These are phyloP conservation scores for Alternaria triticina DNA, from an alignment of 2,329 filamentous ascomycete genomes.

Conservation along the genomic window DNA sequence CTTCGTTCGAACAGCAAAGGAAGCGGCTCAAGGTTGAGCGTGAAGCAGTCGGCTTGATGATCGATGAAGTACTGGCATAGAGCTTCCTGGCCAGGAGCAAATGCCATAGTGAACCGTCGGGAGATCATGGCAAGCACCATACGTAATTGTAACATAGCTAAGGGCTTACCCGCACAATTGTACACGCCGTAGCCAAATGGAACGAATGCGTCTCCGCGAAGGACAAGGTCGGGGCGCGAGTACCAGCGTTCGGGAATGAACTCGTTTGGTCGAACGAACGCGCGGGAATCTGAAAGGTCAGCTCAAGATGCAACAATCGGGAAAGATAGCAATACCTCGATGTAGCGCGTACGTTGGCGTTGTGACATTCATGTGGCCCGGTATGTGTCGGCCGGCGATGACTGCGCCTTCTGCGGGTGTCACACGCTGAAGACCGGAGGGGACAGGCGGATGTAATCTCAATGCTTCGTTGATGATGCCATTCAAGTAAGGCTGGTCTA, in stretches of 20 bases:
- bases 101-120: not conserved
- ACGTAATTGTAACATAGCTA: not conserved
- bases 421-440: constrained; percentile 24
- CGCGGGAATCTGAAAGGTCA: constrained; percentile 11
- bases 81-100: not conserved
- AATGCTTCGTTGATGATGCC: constrained; percentile 27
- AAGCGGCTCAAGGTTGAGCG: not conserved
- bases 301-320: not conserved
- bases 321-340: not conserved
- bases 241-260: constrained; percentile 28
- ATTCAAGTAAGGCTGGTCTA: constrained; percentile 2
- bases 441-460: constrained; percentile 26
- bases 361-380: constrained; percentile 26
- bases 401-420: constrained; percentile 31
- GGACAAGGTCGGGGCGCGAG: constrained; percentile 12
- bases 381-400: constrained; percentile 25
- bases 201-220: constrained; percentile 64
- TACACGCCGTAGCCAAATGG: constrained; percentile 71
- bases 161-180: constrained; percentile 26
- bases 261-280: constrained; percentile 18
- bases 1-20: not conserved
- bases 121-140: not conserved
- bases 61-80: not conserved
- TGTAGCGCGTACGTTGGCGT: constrained; percentile 21
- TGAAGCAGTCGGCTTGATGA: not conserved